Evolutionary conservation across 495 filamentous ascomycete species (phyloP).

Genomic region (Bacidia rubella): DNA sequence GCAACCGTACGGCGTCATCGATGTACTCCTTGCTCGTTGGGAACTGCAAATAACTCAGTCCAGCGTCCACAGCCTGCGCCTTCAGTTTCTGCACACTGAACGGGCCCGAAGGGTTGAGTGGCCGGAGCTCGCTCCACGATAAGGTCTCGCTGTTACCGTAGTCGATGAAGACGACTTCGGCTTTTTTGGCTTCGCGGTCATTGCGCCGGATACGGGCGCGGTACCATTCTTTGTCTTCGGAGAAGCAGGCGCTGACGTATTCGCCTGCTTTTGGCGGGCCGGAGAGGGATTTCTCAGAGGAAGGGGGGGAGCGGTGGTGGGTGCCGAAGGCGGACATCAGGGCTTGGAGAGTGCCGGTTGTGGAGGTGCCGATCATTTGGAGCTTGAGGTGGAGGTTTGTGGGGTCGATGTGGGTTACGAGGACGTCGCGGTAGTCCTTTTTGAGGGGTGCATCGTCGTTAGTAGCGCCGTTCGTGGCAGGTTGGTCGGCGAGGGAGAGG

Average conservation of each 20-base stretch:
- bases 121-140: constrained; percentile 68
- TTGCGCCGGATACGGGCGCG: constrained; percentile 81
- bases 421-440: constrained; percentile 82
- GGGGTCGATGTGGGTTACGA: constrained; percentile 77
- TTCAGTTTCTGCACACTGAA: constrained; percentile 69
- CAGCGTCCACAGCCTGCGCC: constrained; percentile 75
- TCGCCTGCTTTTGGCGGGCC: constrained; percentile 82
- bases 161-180: constrained; percentile 88
- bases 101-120: constrained; percentile 61
- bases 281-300: constrained; percentile 56
- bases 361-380: constrained; percentile 73
- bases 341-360: constrained; percentile 55
- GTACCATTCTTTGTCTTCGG: constrained; percentile 84
- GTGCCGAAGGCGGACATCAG: constrained; percentile 79
- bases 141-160: constrained; percentile 88
- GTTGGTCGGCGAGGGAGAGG: constrained; percentile 20
- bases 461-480: constrained; percentile 33
- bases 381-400: constrained; percentile 63
- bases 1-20: constrained; percentile 55
- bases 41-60: constrained; percentile 79
- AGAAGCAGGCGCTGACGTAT: constrained; percentile 78
- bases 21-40: constrained; percentile 68
- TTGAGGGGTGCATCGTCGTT: constrained; percentile 38
- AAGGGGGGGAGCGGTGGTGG: constrained; percentile 62
- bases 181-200: constrained; percentile 74